Base-by-base conservation (phyloP, 106 monocot species). In the Allium cepa region DNA sequence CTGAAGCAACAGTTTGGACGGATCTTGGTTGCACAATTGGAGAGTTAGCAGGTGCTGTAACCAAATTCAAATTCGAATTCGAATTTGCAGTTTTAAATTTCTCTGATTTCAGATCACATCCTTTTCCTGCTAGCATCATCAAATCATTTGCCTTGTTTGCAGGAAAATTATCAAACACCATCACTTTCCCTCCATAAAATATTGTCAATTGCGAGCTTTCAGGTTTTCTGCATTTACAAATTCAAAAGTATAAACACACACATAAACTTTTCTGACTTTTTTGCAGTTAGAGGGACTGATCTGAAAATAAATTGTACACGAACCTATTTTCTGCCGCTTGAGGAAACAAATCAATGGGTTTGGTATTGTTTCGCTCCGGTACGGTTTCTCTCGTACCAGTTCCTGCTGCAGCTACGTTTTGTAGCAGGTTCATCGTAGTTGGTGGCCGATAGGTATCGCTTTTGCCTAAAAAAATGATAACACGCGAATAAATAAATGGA, bases 361-460 rank as follows among this genome's bases (percentile, higher is more conserved):
- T 75, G 49, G 67, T 50, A 45, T 57, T 59, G 46, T 66, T 49
- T n/a, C 26, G 68, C 46, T 52, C 49, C 27, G 59, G 51, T 7
- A 15, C 56, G 46, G 53, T 48, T 3, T 69, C 52, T 9, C 57
- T 67, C 4, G 46, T 51, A 46, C 50, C 73, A 46, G 69, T 55
- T 10, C 27, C 64, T 9, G 77, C 50, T 0, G 72, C 50, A 9
- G 78, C 80, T 5, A 70, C 49, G 5, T 80, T 82, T 2, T 79
- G 87, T 56, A 90, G 51, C 62, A 85, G 81, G 60, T 76, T 78
- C 84, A 90, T 85, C 28, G 81, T 78, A 11, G 74, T 55, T 68
- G 85, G 75, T 57, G 72, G 77, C 50, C 68, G 73, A 46, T 60
- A 74, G 27, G 72, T 66, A 17, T 84, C 80, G 3, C 16, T 50